phyloP scores from a whole-genome alignment of 352 stramenopile genomes.

The Pythium apleroticum region DNA sequence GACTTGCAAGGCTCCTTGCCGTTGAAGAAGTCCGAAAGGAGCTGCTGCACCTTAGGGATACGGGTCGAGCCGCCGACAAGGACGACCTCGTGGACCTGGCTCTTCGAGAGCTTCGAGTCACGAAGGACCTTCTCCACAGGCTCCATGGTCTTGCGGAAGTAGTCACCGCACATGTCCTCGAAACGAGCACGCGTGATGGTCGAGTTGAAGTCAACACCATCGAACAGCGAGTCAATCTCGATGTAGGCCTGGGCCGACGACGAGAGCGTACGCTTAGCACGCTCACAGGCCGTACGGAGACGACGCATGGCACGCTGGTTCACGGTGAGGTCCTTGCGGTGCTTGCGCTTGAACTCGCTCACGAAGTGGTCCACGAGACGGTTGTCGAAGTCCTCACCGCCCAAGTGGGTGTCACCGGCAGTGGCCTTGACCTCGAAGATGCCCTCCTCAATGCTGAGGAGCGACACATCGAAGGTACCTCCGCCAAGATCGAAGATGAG shows the following conservation, averaged over 20 bases:
- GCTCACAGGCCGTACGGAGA: constrained; percentile 92
- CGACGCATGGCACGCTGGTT: constrained; percentile 91
- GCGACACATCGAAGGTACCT: constrained; percentile 93
- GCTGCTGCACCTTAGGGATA: constrained; percentile 52
- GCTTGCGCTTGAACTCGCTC: constrained; percentile 92
- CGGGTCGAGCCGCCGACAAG: constrained; percentile 70
- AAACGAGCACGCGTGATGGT: constrained; percentile 91
- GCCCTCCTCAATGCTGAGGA: constrained; percentile 94
- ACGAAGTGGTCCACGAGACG: constrained; percentile 92
- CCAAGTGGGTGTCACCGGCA: constrained; percentile 92
- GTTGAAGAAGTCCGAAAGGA: constrained; percentile 59
- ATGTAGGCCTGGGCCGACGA: constrained; percentile 92
- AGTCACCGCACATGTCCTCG: constrained; percentile 86
- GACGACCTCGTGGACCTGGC: constrained; percentile 75
- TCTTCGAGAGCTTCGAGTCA: constrained; percentile 89
- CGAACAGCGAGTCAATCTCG: constrained; percentile 93
- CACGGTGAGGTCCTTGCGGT: constrained; percentile 84
- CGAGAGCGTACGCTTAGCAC: constrained; percentile 94
- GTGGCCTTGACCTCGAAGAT: constrained; percentile 97
- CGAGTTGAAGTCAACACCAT: constrained; percentile 92
- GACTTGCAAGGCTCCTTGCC: constrained; percentile 66
- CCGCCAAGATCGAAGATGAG: constrained; percentile 97
- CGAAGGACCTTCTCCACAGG: constrained; percentile 84
- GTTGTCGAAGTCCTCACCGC: constrained; percentile 95
- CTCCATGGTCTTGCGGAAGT: constrained; percentile 90